Conservation (phyloP, 148 eudicot species). For the Drosera capensis region DNA sequence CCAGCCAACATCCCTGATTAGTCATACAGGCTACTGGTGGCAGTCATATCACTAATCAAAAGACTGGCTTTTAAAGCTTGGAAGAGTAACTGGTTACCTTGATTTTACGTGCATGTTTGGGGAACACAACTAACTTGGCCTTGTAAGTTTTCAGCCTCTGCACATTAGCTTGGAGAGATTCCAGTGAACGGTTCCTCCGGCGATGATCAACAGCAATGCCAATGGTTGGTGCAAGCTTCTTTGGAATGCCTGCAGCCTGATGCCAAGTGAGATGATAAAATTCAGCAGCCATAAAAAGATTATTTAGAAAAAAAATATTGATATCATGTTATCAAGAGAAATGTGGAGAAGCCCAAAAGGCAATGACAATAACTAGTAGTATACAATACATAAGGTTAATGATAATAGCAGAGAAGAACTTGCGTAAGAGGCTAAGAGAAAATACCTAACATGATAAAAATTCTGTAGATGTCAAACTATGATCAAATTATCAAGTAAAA, state of each 20-base stretch:
- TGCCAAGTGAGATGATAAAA: too few relatives aligned
- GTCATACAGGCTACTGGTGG: neutral
- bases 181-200: slow-evolving; percentile 56
- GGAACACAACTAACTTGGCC: slow-evolving; percentile 80
- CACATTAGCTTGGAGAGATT: slow-evolving; percentile 51
- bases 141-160: slow-evolving; percentile 70
- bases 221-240: slow-evolving; percentile 61
- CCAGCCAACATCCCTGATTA: neutral
- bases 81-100: slow-evolving; percentile 26
- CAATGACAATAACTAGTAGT: neutral
- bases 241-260: slow-evolving; percentile 63
- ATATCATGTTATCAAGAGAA: neutral
- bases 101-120: slow-evolving; percentile 34
- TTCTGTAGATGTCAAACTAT: too few relatives aligned
- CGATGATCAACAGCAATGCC: slow-evolving; percentile 74
- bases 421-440: too few relatives aligned
- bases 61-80: too few relatives aligned
- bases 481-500: too few relatives aligned
- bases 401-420: too few relatives aligned
- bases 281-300: neutral
- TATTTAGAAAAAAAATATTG: neutral
- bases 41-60: neutral
- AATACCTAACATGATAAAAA: too few relatives aligned
- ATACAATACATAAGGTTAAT: neutral
- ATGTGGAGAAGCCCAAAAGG: neutral